Percentiles rank a stretch among this genome's conserved stretches.
Conservation (phyloP, 192 early-diverging fungal genomes). For the Coemansia sp. region DNA sequence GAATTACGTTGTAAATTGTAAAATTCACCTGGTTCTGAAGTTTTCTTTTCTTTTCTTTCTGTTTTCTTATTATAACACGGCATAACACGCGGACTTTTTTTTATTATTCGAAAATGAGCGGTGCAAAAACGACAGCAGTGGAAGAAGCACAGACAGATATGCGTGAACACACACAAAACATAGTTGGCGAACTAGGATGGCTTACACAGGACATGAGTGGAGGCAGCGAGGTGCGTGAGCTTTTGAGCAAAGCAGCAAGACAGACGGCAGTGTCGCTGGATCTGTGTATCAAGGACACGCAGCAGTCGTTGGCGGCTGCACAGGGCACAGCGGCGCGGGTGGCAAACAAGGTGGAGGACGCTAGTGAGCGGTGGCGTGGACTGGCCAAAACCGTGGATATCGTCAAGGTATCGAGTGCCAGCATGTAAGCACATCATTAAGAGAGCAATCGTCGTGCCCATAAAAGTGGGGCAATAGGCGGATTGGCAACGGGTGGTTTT, state of each 20-base stretch:
- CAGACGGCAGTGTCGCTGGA: conserved; percentile 39
- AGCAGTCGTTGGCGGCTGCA: conserved; percentile 33
- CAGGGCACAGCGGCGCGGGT: conserved; percentile 16
- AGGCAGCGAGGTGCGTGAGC: conserved; percentile 45
- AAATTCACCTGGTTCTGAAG: neutral
- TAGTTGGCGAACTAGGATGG: conserved; percentile 27
- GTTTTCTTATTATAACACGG: neutral
- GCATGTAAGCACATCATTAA: conserved; percentile 13
- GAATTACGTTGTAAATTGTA: neutral
- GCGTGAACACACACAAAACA: conserved; percentile 47
- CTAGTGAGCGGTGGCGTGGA: conserved; percentile 37
- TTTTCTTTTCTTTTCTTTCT: neutral
- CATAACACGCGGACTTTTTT: no score
- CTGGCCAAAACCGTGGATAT: conserved; percentile 47
- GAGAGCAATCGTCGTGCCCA: neutral
- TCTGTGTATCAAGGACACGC: conserved; percentile 31
- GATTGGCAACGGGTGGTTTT: no score
- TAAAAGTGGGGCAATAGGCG: no score
- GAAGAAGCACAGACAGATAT: conserved; percentile 44
- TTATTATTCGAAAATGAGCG: neutral
- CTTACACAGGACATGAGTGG: conserved; percentile 48
- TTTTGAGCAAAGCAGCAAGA: conserved; percentile 31
- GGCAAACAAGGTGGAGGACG: conserved; percentile 22
- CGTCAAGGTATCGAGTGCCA: conserved; percentile 37
- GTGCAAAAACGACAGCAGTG: conserved; percentile 22